Percentiles rank a stretch among this genome's conserved stretches.
These are phyloP conservation scores for Bocquillonia castaneifolia DNA, from an alignment of 441 rosid genomes.

Conservation along the genomic window DNA sequence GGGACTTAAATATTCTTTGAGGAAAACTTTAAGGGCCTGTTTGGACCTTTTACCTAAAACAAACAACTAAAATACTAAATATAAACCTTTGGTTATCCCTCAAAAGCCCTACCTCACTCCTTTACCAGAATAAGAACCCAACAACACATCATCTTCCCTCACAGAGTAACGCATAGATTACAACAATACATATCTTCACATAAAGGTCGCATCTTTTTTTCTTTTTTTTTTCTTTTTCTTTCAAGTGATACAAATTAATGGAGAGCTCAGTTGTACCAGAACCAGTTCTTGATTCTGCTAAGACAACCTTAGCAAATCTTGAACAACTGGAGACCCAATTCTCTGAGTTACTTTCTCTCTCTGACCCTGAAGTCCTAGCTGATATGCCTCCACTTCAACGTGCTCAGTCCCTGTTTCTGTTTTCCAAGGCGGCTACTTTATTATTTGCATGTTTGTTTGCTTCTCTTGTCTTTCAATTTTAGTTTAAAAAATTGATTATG, in stretches of 20 bases:
- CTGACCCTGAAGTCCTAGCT: constrained; percentile 60
- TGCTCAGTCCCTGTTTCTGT: constrained; percentile 54
- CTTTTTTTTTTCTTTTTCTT: too few species aligned
- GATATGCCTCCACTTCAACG: constrained; percentile 64
- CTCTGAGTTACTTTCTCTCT: constrained; percentile 46
- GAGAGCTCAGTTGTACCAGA: constrained; percentile 52
- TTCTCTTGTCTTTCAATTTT: background rate
- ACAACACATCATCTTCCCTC: background rate
- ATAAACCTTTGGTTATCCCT: background rate
- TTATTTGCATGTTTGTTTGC: constrained; percentile 46
- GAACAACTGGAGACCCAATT: constrained; percentile 50
- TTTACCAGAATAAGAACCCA: background rate
- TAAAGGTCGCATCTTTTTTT: background rate
- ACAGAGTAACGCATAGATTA: too few species aligned
- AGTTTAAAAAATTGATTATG: background rate
- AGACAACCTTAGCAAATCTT: constrained; percentile 39
- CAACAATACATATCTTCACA: too few species aligned
- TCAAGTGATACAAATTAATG: constrained; percentile 35
- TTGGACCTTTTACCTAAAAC: too few species aligned
- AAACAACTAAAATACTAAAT: too few species aligned
- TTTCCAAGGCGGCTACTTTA: constrained; percentile 67
- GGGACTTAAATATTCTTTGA: too few species aligned
- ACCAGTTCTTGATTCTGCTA: constrained; percentile 62
- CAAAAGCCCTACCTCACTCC: constrained; percentile 17
- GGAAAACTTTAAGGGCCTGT: too few species aligned